These are phyloP conservation scores for Vinca minor DNA, from an alignment of 257 asterid species.

Conservation along the genomic window DNA sequence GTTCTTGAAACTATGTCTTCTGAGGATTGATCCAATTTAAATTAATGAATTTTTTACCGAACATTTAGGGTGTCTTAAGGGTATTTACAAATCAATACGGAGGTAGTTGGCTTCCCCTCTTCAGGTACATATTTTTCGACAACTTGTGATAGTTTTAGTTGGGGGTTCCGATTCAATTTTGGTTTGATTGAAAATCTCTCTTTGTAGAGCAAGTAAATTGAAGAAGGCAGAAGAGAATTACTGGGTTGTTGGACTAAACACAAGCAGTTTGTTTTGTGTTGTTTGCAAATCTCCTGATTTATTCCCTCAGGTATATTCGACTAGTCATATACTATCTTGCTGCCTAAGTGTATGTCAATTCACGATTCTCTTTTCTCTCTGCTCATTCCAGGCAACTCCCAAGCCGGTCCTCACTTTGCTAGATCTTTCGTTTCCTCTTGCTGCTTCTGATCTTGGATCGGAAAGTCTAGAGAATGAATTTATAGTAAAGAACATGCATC, in stretches of 20 bases:
- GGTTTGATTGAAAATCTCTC: slow-evolving; percentile 8
- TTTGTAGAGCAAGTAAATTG: slow-evolving; percentile 52
- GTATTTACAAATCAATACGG: slow-evolving; percentile 73
- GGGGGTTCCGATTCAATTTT: too few species aligned
- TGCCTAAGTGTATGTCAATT: slow-evolving; percentile 13
- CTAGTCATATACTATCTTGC: slow-evolving; percentile 13
- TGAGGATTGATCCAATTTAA: slow-evolving; percentile 4
- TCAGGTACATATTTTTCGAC: slow-evolving; percentile 50
- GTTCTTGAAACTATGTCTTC: slow-evolving; percentile 1
- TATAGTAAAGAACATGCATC: slow-evolving; percentile 66
- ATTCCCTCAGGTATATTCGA: slow-evolving; percentile 65
- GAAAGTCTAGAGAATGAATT: slow-evolving; percentile 90
- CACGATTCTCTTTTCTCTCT: slow-evolving; percentile 10
- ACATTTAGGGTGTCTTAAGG: slow-evolving; percentile 73
- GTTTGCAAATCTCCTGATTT: slow-evolving; percentile 83
- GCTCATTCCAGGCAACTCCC: slow-evolving; percentile 53
- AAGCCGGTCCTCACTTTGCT: slow-evolving; percentile 78
- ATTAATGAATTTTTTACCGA: slow-evolving; percentile 7
- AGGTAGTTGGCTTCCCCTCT: slow-evolving; percentile 88
- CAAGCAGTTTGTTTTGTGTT: slow-evolving; percentile 71
- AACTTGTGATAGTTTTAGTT: background rate
- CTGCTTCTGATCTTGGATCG: slow-evolving; percentile 92
- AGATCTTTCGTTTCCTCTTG: slow-evolving; percentile 87
- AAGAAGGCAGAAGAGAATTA: slow-evolving; percentile 67
- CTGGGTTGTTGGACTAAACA: slow-evolving; percentile 82